These are phyloP conservation scores for Flueggea neowawraea DNA, from an alignment of 441 rosid genomes.

Conservation along the genomic window DNA sequence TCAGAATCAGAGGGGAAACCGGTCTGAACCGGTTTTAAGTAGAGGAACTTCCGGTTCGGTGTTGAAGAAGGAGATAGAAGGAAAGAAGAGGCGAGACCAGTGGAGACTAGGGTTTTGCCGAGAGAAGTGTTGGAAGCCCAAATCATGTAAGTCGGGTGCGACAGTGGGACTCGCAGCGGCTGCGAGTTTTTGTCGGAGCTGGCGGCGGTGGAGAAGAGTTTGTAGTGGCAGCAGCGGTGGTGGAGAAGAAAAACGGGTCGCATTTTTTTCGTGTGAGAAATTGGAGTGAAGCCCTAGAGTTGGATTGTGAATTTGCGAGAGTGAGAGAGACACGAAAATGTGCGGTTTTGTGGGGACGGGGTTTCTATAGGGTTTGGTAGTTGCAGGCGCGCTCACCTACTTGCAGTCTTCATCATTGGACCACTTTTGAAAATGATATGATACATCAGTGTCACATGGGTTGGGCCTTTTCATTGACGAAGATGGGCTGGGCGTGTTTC, in stretches of 20 bases:
- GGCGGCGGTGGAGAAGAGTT: constrained; percentile 15
- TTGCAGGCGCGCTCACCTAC: too few species aligned
- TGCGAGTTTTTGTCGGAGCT: constrained; percentile 13
- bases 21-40: constrained; percentile 84
- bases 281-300: too few species aligned
- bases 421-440: too few species aligned
- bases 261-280: constrained; percentile 7
- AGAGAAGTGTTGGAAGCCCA: constrained; percentile 95
- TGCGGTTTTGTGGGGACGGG: too few species aligned
- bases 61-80: constrained; percentile 40
- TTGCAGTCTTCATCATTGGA: too few species aligned
- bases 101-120: constrained; percentile 93
- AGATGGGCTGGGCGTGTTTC: too few species aligned
- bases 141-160: constrained; percentile 61
- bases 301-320: too few species aligned
- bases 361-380: too few species aligned
- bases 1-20: constrained; percentile 94
- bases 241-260: constrained; percentile 10
- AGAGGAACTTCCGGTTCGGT: constrained; percentile 39
- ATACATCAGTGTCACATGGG: too few species aligned
- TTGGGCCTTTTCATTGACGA: too few species aligned
- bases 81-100: constrained; percentile 86
- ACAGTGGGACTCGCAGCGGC: constrained; percentile 45
- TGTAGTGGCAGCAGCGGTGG: constrained; percentile 21
- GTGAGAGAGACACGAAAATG: too few species aligned